Conservation (phyloP, 2,329 filamentous ascomycete species). For the Emergomyces africanus region DNA sequence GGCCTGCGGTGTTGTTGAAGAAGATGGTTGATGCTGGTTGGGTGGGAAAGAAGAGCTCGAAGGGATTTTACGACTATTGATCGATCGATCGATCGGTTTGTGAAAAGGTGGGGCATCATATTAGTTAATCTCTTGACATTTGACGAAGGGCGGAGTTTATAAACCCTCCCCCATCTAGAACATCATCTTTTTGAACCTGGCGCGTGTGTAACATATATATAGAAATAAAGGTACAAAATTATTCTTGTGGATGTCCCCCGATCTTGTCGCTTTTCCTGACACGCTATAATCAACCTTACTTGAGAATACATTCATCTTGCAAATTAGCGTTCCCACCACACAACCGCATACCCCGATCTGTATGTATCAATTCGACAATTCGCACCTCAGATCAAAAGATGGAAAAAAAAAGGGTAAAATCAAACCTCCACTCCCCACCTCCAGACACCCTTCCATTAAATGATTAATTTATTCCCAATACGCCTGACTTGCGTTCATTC, state of each 20-base stretch:
- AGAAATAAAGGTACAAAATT: neutral
- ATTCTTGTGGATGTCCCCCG: too few species aligned
- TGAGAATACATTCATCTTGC: neutral
- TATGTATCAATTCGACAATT: neutral
- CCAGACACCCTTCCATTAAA: neutral
- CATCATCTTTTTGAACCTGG: neutral
- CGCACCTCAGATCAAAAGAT: neutral
- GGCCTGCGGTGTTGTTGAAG: constrained; percentile 70
- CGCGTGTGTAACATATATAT: neutral
- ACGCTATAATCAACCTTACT: neutral
- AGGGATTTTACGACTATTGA: constrained; percentile 63
- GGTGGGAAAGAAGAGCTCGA: constrained; percentile 94
- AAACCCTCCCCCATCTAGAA: neutral
- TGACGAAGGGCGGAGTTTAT: neutral
- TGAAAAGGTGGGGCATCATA: neutral
- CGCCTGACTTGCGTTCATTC: neutral
- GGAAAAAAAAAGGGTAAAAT: neutral
- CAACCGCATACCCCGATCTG: neutral
- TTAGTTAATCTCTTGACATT: neutral
- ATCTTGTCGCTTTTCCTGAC: neutral
- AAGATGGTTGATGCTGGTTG: constrained; percentile 99
- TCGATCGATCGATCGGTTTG: neutral
- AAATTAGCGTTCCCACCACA: neutral
- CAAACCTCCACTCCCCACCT: neutral
- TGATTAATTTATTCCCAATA: neutral